A percentile compares a stretch with the other conserved stretches of the same genome.
Evolutionary conservation across 2,329 filamentous ascomycete species (phyloP).

Genomic region (Nemania sp.): DNA sequence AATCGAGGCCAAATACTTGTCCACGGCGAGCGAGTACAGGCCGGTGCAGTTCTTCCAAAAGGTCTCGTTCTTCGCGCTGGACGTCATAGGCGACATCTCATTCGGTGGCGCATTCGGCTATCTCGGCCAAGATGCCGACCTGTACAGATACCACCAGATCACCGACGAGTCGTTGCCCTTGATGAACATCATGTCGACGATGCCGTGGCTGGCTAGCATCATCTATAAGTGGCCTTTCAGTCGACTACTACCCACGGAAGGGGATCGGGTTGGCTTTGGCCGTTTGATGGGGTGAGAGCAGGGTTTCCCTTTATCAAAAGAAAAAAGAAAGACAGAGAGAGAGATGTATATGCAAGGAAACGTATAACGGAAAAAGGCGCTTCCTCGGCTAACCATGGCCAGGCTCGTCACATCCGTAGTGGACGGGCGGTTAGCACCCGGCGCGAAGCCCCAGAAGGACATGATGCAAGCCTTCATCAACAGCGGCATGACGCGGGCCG

Average conservation of each 20-base stretch:
- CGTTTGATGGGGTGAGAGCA: conserved; percentile 44
- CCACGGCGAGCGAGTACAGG: conserved; percentile 40
- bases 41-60: conserved; percentile 55
- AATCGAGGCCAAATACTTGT: conserved; percentile 53
- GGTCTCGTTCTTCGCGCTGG: conserved; percentile 57
- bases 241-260: conserved; percentile 43
- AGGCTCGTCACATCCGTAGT: conserved; percentile 38
- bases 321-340: no score
- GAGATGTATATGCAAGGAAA: no score
- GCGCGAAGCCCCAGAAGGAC: conserved; percentile 39
- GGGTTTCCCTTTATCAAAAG: background rate
- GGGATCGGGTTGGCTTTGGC: conserved; percentile 46
- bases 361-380: background rate
- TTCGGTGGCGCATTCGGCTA: conserved; percentile 59
- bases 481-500: conserved; percentile 42
- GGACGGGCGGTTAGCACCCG: conserved; percentile 35
- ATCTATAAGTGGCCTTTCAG: conserved; percentile 46
- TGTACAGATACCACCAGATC: conserved; percentile 51
- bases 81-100: conserved; percentile 57
- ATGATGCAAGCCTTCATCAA: conserved; percentile 49
- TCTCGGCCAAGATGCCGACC: conserved; percentile 53
- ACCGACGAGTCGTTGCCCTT: conserved; percentile 47
- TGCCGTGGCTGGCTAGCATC: conserved; percentile 44
- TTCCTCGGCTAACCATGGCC: conserved; percentile 16
- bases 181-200: conserved; percentile 45